phyloP scores from a whole-genome alignment of 805 yeast genomes.

The Lipomyces yamanashiensis region DNA sequence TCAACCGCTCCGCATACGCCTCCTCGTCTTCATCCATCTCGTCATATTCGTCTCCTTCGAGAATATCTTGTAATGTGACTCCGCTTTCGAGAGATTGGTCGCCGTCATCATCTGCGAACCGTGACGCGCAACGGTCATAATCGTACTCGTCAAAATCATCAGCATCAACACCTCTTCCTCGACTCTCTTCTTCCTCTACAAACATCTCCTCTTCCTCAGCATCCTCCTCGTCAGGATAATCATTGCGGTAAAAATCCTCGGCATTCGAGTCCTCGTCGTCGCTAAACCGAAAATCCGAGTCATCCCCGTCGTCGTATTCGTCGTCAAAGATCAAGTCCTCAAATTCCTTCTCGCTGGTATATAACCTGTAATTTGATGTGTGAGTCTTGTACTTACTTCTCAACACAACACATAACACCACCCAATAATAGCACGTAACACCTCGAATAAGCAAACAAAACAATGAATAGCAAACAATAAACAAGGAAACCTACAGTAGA shows the following conservation, averaged over 20 bases:
- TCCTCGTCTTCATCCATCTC: slow-evolving; percentile 12
- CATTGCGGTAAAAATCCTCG: slow-evolving; percentile 88
- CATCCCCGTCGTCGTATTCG: slow-evolving; percentile 31
- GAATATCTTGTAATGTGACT: slow-evolving; percentile 25
- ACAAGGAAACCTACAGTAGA: slow-evolving; percentile 32
- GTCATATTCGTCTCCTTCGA: slow-evolving; percentile 20
- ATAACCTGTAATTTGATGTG: slow-evolving; percentile 20
- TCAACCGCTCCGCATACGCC: slow-evolving; percentile 10
- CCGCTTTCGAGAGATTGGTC: slow-evolving; percentile 21
- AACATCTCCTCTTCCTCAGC: slow-evolving; percentile 47
- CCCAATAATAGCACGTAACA: not conserved
- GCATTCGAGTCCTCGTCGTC: slow-evolving; percentile 59
- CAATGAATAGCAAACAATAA: not conserved
- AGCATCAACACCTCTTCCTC: slow-evolving; percentile 40
- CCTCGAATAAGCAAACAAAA: not conserved
- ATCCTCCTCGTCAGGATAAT: slow-evolving; percentile 88
- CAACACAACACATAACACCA: not conserved
- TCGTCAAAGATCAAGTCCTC: slow-evolving; percentile 30
- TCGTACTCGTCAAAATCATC: slow-evolving; percentile 35
- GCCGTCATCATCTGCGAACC: slow-evolving; percentile 36
- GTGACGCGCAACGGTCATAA: slow-evolving; percentile 20
- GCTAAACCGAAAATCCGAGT: slow-evolving; percentile 19
- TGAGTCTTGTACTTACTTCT: not conserved
- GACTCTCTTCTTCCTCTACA: slow-evolving; percentile 44
- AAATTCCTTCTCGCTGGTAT: slow-evolving; percentile 18